A percentile compares a stretch with the other conserved stretches of the same genome.
phyloP scores from a whole-genome alignment of 495 filamentous ascomycete genomes.

The Talaromyces liani region DNA sequence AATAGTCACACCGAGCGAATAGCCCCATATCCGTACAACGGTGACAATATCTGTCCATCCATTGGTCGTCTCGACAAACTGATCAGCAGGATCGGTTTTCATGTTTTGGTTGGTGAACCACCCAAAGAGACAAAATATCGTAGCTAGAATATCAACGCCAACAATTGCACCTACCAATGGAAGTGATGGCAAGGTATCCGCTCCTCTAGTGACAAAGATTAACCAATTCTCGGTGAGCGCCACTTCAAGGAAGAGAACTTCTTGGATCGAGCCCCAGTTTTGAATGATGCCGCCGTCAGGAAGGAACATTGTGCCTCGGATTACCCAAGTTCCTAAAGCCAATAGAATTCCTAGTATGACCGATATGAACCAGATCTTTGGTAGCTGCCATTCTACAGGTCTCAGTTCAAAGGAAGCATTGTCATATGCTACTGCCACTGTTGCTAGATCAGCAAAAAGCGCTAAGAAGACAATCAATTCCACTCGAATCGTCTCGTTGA shows the following conservation, averaged over 20 bases:
- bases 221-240: constrained; percentile 72
- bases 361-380: constrained; percentile 71
- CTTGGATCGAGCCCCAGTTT: constrained; percentile 62
- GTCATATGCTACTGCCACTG: constrained; percentile 67
- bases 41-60: constrained; percentile 70
- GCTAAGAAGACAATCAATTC: constrained; percentile 67
- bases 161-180: constrained; percentile 61
- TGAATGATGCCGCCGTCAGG: constrained; percentile 61
- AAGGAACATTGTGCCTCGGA: constrained; percentile 58
- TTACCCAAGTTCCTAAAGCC: constrained; percentile 60
- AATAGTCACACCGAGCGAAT: constrained; percentile 65
- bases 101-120: constrained; percentile 53
- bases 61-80: constrained; percentile 43
- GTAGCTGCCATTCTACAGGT: constrained; percentile 69
- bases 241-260: constrained; percentile 64
- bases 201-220: constrained; percentile 66
- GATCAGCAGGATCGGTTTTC: constrained; percentile 29
- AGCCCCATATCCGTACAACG: constrained; percentile 70
- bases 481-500: constrained; percentile 60
- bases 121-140: constrained; percentile 65
- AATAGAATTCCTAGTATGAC: constrained; percentile 56
- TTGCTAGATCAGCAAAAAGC: constrained; percentile 67
- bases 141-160: constrained; percentile 57
- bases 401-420: constrained; percentile 62
- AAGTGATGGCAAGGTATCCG: constrained; percentile 58